Evolutionary conservation across 805 yeast genomes (phyloP), one percentile per base, ranked within the genome.

Genomic region (Debaryomyces castellii): DNA sequence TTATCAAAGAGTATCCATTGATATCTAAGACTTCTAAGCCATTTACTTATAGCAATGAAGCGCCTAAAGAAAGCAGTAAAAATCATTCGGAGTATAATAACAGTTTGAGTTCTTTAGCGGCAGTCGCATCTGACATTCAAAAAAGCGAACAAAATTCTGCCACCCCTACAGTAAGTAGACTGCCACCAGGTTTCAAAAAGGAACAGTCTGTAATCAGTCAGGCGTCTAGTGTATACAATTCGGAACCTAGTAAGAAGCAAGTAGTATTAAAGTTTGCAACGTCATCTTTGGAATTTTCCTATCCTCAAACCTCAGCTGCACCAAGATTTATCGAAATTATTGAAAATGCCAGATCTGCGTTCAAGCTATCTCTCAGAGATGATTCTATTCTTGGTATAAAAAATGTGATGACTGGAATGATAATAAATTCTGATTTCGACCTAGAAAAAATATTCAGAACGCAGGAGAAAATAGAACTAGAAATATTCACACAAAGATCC

Each of bases 251-350:
- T 10, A 57, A 57, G 23, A 70, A 68, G 44, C 48, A 53, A 18
- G 77, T 73, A 2, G 46, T 67, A 4, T 64, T 87, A 20, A 73
- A 71, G 46, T 87, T 80, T 57, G 74, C 79, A 11, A 69, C 77
- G 6, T 76, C 78, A 28, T 71, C 69, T 22, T 76, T 90, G 43
- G 78, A 82, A 38, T 85, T 91, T 57, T 76, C 80, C 3, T 91
- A 77, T 62, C 80, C 87, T 11, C 74, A 81, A 4, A 63, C 73
- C 39, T 79, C 81, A 51, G 80, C 85, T 38, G 85, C 95, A 5
- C 98, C 98, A 2, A 84, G 94, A 0, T 67, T 83, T 33, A 57
- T 76, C 23, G 98, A 91, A 63, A 66, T 91, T n/a, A 55, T 89
- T 10, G 87, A 86, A 46, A 90, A 89, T 59, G 89, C 89, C 12